phyloP scores from a whole-genome alignment of 768 basidiomycete species.

The Pholiota microspora region DNA sequence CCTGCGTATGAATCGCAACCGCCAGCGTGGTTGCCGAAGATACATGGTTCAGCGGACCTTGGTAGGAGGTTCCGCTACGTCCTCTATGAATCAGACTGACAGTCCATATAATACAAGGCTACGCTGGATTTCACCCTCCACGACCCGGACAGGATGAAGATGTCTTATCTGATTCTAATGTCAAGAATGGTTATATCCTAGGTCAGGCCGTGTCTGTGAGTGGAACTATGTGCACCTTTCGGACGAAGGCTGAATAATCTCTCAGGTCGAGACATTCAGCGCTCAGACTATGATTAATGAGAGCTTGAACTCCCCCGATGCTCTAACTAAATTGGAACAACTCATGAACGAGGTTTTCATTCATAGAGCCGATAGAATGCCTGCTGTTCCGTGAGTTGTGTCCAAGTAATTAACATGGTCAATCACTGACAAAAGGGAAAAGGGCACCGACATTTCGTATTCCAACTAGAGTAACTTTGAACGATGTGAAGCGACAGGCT shows the following conservation, averaged over 20 bases:
- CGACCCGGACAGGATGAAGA: slow-evolving; percentile 76
- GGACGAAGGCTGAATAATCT: background rate
- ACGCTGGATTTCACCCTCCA: slow-evolving; percentile 75
- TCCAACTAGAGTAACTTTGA: slow-evolving; percentile 79
- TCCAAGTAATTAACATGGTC: background rate
- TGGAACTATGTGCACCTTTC: background rate
- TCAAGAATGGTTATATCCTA: slow-evolving; percentile 64
- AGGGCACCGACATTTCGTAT: slow-evolving; percentile 74
- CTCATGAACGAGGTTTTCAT: slow-evolving; percentile 76
- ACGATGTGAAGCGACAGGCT: slow-evolving; percentile 72
- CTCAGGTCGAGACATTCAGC: slow-evolving; percentile 65
- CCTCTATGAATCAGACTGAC: background rate
- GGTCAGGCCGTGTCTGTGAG: slow-evolving; percentile 57
- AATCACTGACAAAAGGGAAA: background rate
- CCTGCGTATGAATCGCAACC: slow-evolving; percentile 67
- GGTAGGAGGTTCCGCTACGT: slow-evolving; percentile 34
- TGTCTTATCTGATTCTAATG: slow-evolving; percentile 56
- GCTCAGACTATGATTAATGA: slow-evolving; percentile 53
- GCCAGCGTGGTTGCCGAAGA: slow-evolving; percentile 69
- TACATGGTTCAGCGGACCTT: slow-evolving; percentile 66
- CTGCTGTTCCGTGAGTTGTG: slow-evolving; percentile 67
- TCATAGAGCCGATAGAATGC: slow-evolving; percentile 54
- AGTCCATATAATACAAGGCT: slow-evolving; percentile 43
- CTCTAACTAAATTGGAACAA: slow-evolving; percentile 61
- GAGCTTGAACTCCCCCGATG: slow-evolving; percentile 47